Conservation (phyloP, 2,329 filamentous ascomycete species). For the Aureobasidium vineae region DNA sequence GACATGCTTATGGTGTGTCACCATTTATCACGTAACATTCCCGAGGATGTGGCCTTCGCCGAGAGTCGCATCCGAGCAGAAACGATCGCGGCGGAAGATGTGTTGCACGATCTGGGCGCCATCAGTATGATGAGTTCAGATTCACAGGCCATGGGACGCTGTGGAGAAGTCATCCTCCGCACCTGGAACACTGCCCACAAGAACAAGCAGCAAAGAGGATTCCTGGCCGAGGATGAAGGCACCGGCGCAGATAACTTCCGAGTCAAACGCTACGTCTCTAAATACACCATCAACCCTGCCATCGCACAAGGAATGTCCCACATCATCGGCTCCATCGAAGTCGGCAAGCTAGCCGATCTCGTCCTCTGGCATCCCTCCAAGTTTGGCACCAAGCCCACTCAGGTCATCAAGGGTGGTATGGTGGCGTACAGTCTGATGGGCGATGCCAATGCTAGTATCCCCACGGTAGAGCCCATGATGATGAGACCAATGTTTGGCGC, state of each 20-base stretch:
- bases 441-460: constrained; percentile 63
- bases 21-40: constrained; percentile 86
- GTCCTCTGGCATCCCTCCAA: constrained; percentile 81
- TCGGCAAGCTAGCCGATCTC: constrained; percentile 85
- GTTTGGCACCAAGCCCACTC: constrained; percentile 81
- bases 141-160: constrained; percentile 94
- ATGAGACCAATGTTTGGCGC: constrained; percentile 84
- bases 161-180: constrained; percentile 85
- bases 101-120: constrained; percentile 89
- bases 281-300: constrained; percentile 95
- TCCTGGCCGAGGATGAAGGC: constrained; percentile 71
- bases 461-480: constrained; percentile 80
- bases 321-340: constrained; percentile 79
- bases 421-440: constrained; percentile 79
- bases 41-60: constrained; percentile 93
- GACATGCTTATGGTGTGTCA: constrained; percentile 99
- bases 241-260: constrained; percentile 84
- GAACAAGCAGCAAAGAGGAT: constrained; percentile 84
- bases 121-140: constrained; percentile 98
- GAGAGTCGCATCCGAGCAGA: constrained; percentile 92
- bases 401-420: constrained; percentile 84
- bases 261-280: constrained; percentile 89
- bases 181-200: constrained; percentile 99
- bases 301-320: constrained; percentile 88
- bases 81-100: constrained; percentile 95